These are phyloP conservation scores for Colletotrichum siamense DNA, from an alignment of 2,329 filamentous ascomycete species.

Conservation along the genomic window DNA sequence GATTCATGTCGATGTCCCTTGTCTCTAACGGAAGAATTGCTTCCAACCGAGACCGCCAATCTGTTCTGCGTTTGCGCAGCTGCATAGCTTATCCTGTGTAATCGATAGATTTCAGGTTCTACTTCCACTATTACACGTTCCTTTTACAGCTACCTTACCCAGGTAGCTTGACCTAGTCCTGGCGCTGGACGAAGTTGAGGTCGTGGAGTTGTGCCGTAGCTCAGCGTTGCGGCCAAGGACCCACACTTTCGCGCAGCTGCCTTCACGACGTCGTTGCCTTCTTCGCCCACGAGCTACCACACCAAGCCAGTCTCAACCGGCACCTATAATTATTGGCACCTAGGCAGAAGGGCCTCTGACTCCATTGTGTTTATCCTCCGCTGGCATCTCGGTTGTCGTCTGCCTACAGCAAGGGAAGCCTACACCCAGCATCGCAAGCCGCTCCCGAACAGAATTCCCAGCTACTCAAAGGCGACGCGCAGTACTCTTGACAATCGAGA, in stretches of 20 bases:
- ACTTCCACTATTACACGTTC: too few relatives aligned
- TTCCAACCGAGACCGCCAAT: not conserved
- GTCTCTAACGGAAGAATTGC: not conserved
- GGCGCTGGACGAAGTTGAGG: not conserved
- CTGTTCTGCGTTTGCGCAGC: not conserved
- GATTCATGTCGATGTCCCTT: accelerated
- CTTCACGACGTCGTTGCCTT: not conserved
- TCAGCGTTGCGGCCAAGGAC: not conserved
- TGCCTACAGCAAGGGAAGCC: not conserved
- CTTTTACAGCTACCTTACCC: too few relatives aligned
- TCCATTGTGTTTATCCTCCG: not conserved
- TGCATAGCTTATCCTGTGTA: not conserved
- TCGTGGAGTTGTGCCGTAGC: not conserved
- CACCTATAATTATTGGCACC: accelerated
- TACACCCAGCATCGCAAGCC: not conserved
- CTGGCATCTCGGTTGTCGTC: not conserved
- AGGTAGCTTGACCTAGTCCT: not conserved
- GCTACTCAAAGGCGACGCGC: not conserved
- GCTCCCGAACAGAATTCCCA: not conserved
- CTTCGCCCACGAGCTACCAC: not conserved
- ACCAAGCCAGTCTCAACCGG: not conserved
- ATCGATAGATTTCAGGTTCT: not conserved
- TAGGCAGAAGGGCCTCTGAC: accelerated
- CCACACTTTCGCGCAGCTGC: not conserved
- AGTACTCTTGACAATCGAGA: not conserved